Evolutionary conservation across 2,329 filamentous ascomycete genomes (phyloP).

Genomic region (Apiospora pterosperma): DNA sequence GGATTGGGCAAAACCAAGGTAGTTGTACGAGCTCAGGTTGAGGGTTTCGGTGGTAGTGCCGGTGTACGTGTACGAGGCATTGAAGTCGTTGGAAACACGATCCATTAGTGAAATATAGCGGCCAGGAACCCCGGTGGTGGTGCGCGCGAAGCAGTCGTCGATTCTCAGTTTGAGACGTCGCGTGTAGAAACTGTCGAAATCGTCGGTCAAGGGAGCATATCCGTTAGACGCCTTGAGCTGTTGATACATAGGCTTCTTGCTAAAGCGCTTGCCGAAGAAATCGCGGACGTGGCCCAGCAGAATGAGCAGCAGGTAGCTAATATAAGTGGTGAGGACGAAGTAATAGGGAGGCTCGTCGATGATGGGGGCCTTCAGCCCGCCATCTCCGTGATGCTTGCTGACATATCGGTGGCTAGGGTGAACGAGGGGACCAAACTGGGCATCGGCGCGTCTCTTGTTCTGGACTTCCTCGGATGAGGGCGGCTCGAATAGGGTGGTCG

Average conservation of each 20-base stretch:
- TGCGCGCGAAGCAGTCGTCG: conserved; percentile 93
- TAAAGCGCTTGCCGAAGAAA: conserved; percentile 96
- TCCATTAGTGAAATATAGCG: conserved; percentile 92
- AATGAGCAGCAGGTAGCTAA: conserved; percentile 95
- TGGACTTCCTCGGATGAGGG: conserved; percentile 80
- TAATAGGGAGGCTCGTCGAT: conserved; percentile 97
- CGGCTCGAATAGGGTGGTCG: conserved; percentile 78
- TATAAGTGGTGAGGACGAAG: conserved; percentile 95
- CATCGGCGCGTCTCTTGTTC: conserved; percentile 72
- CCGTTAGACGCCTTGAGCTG: conserved; percentile 81
- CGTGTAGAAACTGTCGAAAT: conserved; percentile 99
- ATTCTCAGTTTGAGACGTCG: conserved; percentile 89
- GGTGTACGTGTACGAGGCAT: conserved; percentile 82
- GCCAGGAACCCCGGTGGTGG: conserved; percentile 89
- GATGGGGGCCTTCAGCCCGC: conserved; percentile 72
- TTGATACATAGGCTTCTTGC: conserved; percentile 75
- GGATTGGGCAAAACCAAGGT: conserved; percentile 96
- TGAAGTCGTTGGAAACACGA: conserved; percentile 86
- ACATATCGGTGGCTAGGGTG: conserved; percentile 82
- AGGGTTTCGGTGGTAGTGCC: conserved; percentile 91
- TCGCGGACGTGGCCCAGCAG: conserved; percentile 93
- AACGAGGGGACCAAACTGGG: conserved; percentile 85
- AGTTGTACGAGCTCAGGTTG: conserved; percentile 99
- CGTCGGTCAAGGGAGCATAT: conserved; percentile 92
- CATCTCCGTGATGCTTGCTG: conserved; percentile 77